These are phyloP conservation scores for Leishmania tarentolae DNA, from an alignment of 208 protist genomes.

Conservation along the genomic window DNA sequence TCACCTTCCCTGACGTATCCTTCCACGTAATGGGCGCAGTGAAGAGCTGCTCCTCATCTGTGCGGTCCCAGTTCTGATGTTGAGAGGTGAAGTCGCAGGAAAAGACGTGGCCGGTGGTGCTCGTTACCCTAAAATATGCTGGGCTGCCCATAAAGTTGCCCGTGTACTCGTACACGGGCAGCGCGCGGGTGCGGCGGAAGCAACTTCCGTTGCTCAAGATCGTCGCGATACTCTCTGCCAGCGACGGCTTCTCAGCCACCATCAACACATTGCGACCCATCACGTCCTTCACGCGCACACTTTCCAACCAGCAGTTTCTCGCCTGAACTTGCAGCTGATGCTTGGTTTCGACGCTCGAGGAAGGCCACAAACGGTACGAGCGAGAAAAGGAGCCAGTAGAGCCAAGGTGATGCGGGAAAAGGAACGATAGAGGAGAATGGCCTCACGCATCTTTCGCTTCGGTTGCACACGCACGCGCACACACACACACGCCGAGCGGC, in stretches of 20 bases:
- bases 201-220: slow-evolving; percentile 84
- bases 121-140: slow-evolving; percentile 87
- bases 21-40: slow-evolving; percentile 81
- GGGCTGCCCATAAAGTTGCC: slow-evolving; percentile 65
- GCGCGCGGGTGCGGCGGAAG: slow-evolving; percentile 59
- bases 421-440: neutral
- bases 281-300: neutral
- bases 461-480: neutral
- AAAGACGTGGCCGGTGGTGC: slow-evolving; percentile 92
- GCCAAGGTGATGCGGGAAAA: neutral
- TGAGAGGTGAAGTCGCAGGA: slow-evolving; percentile 90
- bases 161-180: slow-evolving; percentile 89
- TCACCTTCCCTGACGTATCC: slow-evolving; percentile 86
- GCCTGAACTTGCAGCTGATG: too few species aligned
- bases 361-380: neutral
- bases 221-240: slow-evolving; percentile 90
- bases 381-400: neutral
- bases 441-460: neutral
- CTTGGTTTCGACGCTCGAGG: neutral
- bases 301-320: neutral
- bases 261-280: slow-evolving; percentile 85
- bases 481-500: neutral
- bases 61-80: slow-evolving; percentile 90
- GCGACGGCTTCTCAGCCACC: slow-evolving; percentile 95
- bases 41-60: slow-evolving; percentile 88